phyloP scores from a whole-genome alignment of 1,284 basidiomycete species.

The Ustilago lituana region DNA sequence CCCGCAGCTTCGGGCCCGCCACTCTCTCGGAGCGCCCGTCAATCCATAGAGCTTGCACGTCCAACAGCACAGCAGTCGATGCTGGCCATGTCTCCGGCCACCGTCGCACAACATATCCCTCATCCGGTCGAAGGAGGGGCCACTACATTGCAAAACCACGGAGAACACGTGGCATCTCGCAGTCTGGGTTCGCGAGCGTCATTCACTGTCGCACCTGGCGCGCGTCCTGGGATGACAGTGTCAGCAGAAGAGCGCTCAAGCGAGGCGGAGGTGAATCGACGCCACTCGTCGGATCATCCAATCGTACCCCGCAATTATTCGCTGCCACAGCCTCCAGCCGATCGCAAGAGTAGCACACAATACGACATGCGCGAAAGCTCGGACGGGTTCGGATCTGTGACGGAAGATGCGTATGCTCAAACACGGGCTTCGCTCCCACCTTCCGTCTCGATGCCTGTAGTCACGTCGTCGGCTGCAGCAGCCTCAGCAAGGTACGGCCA shows the following conservation, averaged over 20 bases:
- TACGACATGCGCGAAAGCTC: constrained; percentile 17
- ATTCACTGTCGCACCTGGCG: constrained; percentile 2
- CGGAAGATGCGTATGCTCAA: constrained; percentile 33
- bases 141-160: background rate
- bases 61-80: background rate
- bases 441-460: constrained; percentile 20
- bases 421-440: constrained; percentile 24
- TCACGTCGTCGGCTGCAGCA: constrained; percentile 1
- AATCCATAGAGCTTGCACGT: constrained; percentile 12
- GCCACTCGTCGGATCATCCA: constrained; percentile 14
- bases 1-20: constrained; percentile 1
- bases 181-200: constrained; percentile 9
- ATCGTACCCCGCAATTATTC: constrained; percentile 27
- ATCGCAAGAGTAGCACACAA: constrained; percentile 1
- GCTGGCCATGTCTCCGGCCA: constrained; percentile 1
- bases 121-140: background rate
- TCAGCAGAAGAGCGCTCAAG: background rate
- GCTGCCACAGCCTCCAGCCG: constrained; percentile 13
- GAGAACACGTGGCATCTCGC: background rate
- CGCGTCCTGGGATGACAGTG: background rate
- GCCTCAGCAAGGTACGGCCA: constrained; percentile 1
- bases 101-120: background rate
- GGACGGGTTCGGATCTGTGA: constrained; percentile 17
- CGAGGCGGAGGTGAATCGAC: constrained; percentile 2
- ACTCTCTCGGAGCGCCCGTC: constrained; percentile 20